Percentiles rank a stretch among this genome's conserved stretches.
phyloP scores from a whole-genome alignment of 352 stramenopile species.

The Elongisporangium anandrum region DNA sequence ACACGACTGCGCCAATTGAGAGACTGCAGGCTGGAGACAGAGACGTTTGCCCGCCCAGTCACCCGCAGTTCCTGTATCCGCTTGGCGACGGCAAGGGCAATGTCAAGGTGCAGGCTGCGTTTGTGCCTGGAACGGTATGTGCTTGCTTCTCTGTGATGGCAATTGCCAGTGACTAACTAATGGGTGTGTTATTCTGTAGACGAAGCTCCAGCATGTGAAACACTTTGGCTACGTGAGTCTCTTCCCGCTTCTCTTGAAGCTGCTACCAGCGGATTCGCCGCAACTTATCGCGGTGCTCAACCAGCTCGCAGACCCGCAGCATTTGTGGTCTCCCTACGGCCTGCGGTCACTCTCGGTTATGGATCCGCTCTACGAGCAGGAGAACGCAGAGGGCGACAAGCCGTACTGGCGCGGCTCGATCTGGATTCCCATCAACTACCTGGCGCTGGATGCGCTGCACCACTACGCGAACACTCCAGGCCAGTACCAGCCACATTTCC shows the following conservation, averaged over 20 bases:
- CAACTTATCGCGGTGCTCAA: constrained; percentile 55
- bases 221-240: constrained; percentile 88
- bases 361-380: constrained; percentile 84
- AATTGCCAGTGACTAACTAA: constrained; percentile 1
- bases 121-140: constrained; percentile 43
- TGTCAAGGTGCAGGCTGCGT: constrained; percentile 69
- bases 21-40: constrained; percentile 25
- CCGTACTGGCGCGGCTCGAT: constrained; percentile 93
- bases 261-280: constrained; percentile 61
- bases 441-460: constrained; percentile 82
- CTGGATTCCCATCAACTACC: constrained; percentile 94
- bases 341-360: constrained; percentile 85
- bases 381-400: constrained; percentile 88
- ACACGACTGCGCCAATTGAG: constrained; percentile 31
- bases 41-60: constrained; percentile 43
- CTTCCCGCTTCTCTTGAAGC: constrained; percentile 80
- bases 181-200: constrained; percentile 16
- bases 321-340: constrained; percentile 77
- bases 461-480: constrained; percentile 38
- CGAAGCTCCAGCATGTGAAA: constrained; percentile 62
- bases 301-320: constrained; percentile 50
- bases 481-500: constrained; percentile 23
- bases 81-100: constrained; percentile 75
- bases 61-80: constrained; percentile 73
- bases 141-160: not conserved